Evolutionary conservation across 2,329 filamentous ascomycete species (phyloP), one percentile per base, ranked within the genome.

Genomic region (Pseudodiploospora longispora): DNA sequence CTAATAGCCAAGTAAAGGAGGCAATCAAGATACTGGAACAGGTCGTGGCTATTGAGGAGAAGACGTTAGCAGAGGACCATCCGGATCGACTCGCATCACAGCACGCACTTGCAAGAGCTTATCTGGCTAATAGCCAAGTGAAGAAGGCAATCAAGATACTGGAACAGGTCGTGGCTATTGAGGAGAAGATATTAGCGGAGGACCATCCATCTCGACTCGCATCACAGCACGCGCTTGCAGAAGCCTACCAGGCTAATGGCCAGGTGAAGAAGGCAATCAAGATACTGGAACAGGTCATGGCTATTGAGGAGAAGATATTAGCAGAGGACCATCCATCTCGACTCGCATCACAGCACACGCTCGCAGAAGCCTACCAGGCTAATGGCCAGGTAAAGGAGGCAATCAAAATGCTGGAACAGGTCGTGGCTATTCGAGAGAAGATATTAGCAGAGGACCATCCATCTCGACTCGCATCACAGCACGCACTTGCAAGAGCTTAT

Each of bases 41-140:
- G 8, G 33, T 46, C 6, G 28, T 42, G 27, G 32, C 38, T 6
- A 30, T 41, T 4, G 32, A 48, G 12, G 31, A 43, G 27, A 30
- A 12, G 10, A 44, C 27, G 36, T 19, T 46, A 29, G 40, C 28
- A 28, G 33, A 48, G 31, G 29, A 6, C 2, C 46, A 48, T 38
- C 43, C 40, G 19, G 30, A 40, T 7, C 31, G 40, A 10, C 27
- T 42, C 7, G 5, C 29, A 27, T 40, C 46, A 4, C 40, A 48
- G 32, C 40, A 48, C 30, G 39, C 29, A 10, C 43, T 48, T 36
- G 43, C 41, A 4, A n/a, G n/a, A 5, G 46, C 46, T 3, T 48
- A 48, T 35, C 12, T 38, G 6, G 34, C 36, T 29, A 35, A 38
- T 10, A 40, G 43, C 6, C 39, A 41, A 30, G 5, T 38, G 10